Base-by-base conservation (phyloP, 2,329 filamentous ascomycete species). In the Penicillium sumatraense region DNA sequence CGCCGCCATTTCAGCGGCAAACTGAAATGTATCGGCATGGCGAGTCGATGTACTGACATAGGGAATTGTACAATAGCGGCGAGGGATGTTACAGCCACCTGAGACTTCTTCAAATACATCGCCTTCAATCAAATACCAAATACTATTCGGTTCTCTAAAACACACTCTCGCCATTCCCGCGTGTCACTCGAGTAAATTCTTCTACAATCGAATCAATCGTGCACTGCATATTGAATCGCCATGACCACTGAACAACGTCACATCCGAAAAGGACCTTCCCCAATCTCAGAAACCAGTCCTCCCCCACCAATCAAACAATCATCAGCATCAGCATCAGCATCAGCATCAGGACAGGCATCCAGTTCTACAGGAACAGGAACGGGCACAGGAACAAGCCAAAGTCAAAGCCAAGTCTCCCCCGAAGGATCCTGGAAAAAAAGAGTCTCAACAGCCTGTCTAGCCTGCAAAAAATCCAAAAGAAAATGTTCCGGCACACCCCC, bases 401-500 rank as follows among this genome's bases (percentile, higher is more conserved):
- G 18, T 24, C 42, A 45, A 29, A 18, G 11, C 9, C 6, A 42
- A 16, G 41, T 16, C 33, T 35, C 60, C 16, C n/a, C n/a, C 8
- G 26, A 18, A 47, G 23, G 26, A 5, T 36, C 58, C 0, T 68
- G 68, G 64, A 75, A 75, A 58, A 75, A 74, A 53, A 61, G 73
- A 3, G 73, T 75, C 1, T 75, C 73, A 5, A 75, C 73, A 40
- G 73, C 73, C 9, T 75, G 73, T 62, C 44, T 74, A 49, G 69
- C 72, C 2, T 75, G 73, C 58, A 75, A 75, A 44, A 75, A 74
- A 54, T 75, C 73, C 2, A 75, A 75, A 54, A 67, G 73, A 3
- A 75, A 75, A 72, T 76, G 74, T 57, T 74, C 74, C 14, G 73
- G 74, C 11, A 61, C 61, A 7, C 56, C 69, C 8, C 74, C 75